Percentiles rank a stretch among this genome's conserved stretches.
Evolutionary conservation across 2,329 filamentous ascomycete species (phyloP).

Genomic region (Sporothrix schenckii): DNA sequence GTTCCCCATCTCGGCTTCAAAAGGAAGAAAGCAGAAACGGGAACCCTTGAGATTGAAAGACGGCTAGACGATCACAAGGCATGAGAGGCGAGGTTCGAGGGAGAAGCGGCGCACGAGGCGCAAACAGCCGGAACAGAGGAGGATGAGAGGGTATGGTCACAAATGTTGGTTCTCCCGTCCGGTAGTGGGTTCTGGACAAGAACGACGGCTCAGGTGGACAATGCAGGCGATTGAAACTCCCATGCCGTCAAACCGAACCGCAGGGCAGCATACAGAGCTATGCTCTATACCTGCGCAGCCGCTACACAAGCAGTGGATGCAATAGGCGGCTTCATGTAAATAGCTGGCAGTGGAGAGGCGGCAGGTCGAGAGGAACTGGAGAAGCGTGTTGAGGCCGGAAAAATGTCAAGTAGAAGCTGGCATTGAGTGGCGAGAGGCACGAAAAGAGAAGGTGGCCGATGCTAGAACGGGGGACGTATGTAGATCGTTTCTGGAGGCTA

Average conservation of each 20-base stretch:
- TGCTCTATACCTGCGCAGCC: constrained; percentile 29
- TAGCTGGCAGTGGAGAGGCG: not conserved
- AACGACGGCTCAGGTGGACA: constrained; percentile 42
- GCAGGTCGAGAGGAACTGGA: not conserved
- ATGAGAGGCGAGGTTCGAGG: constrained; percentile 25
- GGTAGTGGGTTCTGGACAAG: constrained; percentile 23
- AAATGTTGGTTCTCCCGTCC: constrained; percentile 21
- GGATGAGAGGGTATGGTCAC: not conserved
- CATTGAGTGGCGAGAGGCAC: not conserved
- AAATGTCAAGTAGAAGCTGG: not conserved
- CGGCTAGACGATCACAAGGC: constrained; percentile 34
- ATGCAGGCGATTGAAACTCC: constrained; percentile 46
- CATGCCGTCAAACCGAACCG: constrained; percentile 46
- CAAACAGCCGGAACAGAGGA: not conserved
- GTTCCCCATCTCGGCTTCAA: constrained; percentile 53
- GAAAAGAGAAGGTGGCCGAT: not conserved
- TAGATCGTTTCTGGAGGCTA: constrained; percentile 26
- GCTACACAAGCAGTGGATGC: constrained; percentile 26
- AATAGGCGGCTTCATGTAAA: constrained; percentile 41
- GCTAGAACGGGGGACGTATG: constrained; percentile 14
- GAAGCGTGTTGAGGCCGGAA: constrained; percentile 4
- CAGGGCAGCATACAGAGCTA: constrained; percentile 37
- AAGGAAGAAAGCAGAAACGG: constrained; percentile 32
- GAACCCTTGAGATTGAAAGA: constrained; percentile 20
- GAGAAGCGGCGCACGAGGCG: not conserved